Conservation (phyloP, 306 rosid genomes). For the Cicer pinnatifidum region DNA sequence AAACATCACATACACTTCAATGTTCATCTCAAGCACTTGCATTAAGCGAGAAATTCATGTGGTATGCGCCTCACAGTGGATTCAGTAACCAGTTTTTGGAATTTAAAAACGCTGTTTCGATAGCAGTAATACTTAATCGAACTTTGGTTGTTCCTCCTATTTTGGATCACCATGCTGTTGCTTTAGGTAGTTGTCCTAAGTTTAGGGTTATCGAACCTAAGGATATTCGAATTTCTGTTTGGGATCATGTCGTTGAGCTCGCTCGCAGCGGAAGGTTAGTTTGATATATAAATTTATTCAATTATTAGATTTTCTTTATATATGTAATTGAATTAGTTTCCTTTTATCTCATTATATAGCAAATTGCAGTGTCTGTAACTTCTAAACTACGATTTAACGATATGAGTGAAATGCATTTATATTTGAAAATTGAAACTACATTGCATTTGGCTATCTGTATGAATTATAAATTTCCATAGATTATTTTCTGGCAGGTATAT, state of each 20-base stretch:
- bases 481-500: slow-evolving; percentile 61
- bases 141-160: slow-evolving; percentile 81
- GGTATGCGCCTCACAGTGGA: slow-evolving; percentile 91
- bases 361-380: not conserved
- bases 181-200: slow-evolving; percentile 89
- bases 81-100: slow-evolving; percentile 89
- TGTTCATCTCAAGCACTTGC: slow-evolving; percentile 54
- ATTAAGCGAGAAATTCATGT: slow-evolving; percentile 62
- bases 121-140: slow-evolving; percentile 78
- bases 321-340: not conserved
- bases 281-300: not conserved
- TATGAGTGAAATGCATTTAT: not conserved
- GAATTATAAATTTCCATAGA: slow-evolving; percentile 1
- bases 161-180: slow-evolving; percentile 87
- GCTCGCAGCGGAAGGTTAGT: slow-evolving; percentile 61
- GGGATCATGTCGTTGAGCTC: slow-evolving; percentile 81
- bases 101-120: slow-evolving; percentile 68
- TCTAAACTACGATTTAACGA: slow-evolving; percentile 9
- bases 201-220: slow-evolving; percentile 61
- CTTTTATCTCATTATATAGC: not conserved
- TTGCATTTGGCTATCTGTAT: slow-evolving; percentile 3
- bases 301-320: not conserved
- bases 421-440: slow-evolving; percentile 1
- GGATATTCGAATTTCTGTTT: slow-evolving; percentile 66
- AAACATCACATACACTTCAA: slow-evolving; percentile 27